Base-by-base conservation (phyloP, 164 flowering plant species). In the Santalum album region DNA sequence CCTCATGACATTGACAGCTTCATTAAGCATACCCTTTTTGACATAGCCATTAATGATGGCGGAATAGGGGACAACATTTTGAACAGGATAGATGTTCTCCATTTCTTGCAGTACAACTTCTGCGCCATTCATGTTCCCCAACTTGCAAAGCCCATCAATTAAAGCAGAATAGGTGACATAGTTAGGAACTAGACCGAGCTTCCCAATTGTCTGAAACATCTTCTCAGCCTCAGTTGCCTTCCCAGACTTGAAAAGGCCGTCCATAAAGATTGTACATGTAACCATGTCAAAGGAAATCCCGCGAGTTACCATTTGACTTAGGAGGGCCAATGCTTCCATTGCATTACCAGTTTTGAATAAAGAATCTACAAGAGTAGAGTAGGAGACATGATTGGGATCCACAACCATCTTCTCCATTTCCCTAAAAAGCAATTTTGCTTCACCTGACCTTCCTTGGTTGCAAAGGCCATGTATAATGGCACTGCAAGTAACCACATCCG, bases 171-270 rank as follows among this genome's bases (percentile, higher is more conserved):
- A 89, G 9, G 83, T 80, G 14, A 87, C 39, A 38, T 24, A 65
- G 66, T 68, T 86, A 10, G 94, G 88, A 67, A 54, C 45, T n/a
- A 83, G 25, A 47, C 64, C 49, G 43, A 63, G 67, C 56, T 68
- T 54, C 24, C 45, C 55, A 62, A 88, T 60, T 17, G 48, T 61
- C n/a, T 10, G 24, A 54, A 84, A 86, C 75, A 79, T 63, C 0
- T 70, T 26, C 66, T 78, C 79, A 29, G 95, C 99, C 57, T 89
- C 96, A 35, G 40, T 56, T 0, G 63, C 29, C 49, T 68, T 77
- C 25, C 94, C 91, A 54, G 53, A 54, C 80, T 85, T 89, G 51
- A 87, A 84, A 32, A 86, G 76, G 18, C 96, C 96, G 78, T 87
- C 77, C 62, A 92, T 75, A 65, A 92, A 61, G 48, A 64, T 59